Percentiles rank a stretch among this genome's conserved stretches.
Evolutionary conservation across 176 grass and related monocot genomes (phyloP).

Genomic region (Raddia guianensis): DNA sequence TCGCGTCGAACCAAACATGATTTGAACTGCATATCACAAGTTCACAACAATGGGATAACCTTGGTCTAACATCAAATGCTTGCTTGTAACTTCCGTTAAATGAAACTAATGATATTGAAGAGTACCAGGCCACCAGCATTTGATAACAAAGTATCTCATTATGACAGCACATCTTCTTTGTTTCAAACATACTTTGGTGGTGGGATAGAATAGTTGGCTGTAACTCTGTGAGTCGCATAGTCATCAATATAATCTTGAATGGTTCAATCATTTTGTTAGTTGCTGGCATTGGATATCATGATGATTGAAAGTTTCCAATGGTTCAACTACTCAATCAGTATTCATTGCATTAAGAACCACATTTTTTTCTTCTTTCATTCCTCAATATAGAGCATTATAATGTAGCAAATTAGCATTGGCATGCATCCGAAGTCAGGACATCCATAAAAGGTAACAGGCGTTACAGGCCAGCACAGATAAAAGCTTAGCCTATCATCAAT

Average conservation of each 20-base stretch:
- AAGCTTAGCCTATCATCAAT: not conserved
- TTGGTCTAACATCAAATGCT: slow-evolving; percentile 16
- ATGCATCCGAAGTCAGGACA: not conserved
- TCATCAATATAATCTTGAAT: not conserved
- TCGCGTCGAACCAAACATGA: too few relatives aligned
- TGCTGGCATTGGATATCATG: not conserved
- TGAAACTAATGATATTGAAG: slow-evolving; percentile 1
- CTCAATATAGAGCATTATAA: slow-evolving; percentile 9
- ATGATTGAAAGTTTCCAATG: not conserved
- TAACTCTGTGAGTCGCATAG: slow-evolving; percentile 21
- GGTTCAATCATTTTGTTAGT: not conserved
- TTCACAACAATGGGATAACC: not conserved
- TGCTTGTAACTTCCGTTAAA: not conserved
- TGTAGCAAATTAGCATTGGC: not conserved
- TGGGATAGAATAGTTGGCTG: not conserved
- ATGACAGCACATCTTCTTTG: not conserved
- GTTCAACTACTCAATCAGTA: not conserved
- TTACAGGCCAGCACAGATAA: not conserved
- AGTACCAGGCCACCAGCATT: not conserved
- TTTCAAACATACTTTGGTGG: slow-evolving; percentile 9
- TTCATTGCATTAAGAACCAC: not conserved
- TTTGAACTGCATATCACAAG: not conserved
- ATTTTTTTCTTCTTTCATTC: slow-evolving; percentile 15
- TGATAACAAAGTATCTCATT: slow-evolving; percentile 6
- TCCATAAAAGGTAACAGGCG: not conserved